Percentiles rank a stretch among this genome's conserved stretches.
These are phyloP conservation scores for Xylaria sp. DNA, from an alignment of 2,329 filamentous ascomycete genomes.

Conservation along the genomic window DNA sequence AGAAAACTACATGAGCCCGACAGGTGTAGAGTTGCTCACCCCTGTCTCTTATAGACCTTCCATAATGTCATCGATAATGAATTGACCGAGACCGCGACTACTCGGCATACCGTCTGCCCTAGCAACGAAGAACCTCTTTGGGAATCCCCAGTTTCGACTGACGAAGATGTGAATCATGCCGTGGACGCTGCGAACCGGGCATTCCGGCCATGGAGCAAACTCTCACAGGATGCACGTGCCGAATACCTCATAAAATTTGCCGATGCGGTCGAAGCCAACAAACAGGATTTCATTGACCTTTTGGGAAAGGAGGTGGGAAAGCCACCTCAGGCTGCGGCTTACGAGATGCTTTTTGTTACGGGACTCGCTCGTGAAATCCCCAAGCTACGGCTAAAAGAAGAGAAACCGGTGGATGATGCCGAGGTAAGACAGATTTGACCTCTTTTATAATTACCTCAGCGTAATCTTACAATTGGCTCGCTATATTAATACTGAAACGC, in stretches of 20 bases:
- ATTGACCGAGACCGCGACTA: constrained; percentile 49
- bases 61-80: constrained; percentile 58
- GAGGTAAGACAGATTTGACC: constrained; percentile 23
- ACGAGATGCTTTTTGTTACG: background rate
- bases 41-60: too few species aligned
- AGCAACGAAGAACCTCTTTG: constrained; percentile 53
- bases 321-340: constrained; percentile 12
- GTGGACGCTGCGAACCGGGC: constrained; percentile 54
- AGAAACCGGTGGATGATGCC: constrained; percentile 23
- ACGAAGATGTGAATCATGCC: constrained; percentile 56
- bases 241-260: constrained; percentile 30
- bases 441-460: too few species aligned
- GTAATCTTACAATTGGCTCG: too few species aligned
- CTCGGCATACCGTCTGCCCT: constrained; percentile 55
- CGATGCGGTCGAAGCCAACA: constrained; percentile 27
- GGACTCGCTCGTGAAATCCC: background rate
- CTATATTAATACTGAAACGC: too few species aligned
- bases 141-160: constrained; percentile 53
- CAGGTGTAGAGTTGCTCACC: too few species aligned
- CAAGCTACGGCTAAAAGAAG: constrained; percentile 32
- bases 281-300: constrained; percentile 21
- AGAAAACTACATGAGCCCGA: too few species aligned
- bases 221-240: constrained; percentile 42
- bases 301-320: constrained; percentile 30
- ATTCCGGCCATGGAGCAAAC: constrained; percentile 52